These are phyloP conservation scores for Calonectria fujianensis DNA, from an alignment of 2,329 filamentous ascomycete genomes.

Conservation along the genomic window DNA sequence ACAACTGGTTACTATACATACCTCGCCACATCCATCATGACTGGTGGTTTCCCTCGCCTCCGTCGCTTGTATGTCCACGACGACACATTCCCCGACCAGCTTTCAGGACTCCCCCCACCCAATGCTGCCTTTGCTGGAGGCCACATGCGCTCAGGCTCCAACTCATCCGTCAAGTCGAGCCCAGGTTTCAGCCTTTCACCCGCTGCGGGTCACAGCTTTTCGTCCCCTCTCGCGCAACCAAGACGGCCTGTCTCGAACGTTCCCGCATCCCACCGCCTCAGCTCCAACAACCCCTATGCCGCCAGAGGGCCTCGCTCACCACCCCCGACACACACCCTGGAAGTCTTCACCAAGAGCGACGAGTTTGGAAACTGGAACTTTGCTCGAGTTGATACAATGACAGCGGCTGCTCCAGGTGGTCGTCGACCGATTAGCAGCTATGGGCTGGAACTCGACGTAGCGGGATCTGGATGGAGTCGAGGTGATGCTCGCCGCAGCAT, in stretches of 20 bases:
- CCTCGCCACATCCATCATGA: constrained; percentile 87
- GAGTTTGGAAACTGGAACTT: constrained; percentile 77
- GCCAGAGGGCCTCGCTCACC: constrained; percentile 58
- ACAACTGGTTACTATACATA: constrained; percentile 86
- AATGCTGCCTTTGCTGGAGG: constrained; percentile 59
- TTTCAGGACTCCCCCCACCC: constrained; percentile 83
- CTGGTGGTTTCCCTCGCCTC: constrained; percentile 83
- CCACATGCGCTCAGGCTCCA: constrained; percentile 59
- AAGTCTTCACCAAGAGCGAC: constrained; percentile 76
- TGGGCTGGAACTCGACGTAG: constrained; percentile 72
- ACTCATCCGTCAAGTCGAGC: constrained; percentile 51
- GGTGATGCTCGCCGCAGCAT: constrained; percentile 73
- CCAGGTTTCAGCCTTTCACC: constrained; percentile 54
- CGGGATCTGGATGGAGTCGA: constrained; percentile 69
- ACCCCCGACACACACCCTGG: constrained; percentile 72
- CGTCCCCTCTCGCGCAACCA: constrained; percentile 51
- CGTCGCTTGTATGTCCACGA: constrained; percentile 90
- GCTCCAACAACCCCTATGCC: constrained; percentile 77
- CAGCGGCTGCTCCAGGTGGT: constrained; percentile 48
- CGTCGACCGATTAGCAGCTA: constrained; percentile 73
- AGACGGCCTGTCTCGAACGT: constrained; percentile 57
- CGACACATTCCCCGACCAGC: constrained; percentile 85
- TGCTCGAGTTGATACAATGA: constrained; percentile 66
- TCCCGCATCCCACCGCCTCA: constrained; percentile 67
- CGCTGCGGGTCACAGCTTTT: constrained; percentile 42